Percentiles rank a stretch among this genome's conserved stretches.
These are phyloP conservation scores for Candida sithepensis DNA, from an alignment of 805 yeast species.

Conservation along the genomic window DNA sequence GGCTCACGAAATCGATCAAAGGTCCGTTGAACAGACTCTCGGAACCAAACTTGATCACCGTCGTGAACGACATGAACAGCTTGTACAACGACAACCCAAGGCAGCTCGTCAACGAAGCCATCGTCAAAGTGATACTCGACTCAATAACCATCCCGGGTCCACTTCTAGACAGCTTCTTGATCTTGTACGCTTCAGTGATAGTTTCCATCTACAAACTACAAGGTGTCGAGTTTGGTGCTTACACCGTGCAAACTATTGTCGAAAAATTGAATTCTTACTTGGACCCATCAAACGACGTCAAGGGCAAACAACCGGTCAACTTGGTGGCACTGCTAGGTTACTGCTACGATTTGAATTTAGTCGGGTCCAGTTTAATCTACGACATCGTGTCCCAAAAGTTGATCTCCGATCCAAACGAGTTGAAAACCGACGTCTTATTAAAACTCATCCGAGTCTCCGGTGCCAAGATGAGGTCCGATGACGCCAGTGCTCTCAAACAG, in stretches of 20 bases:
- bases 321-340: slow-evolving; percentile 71
- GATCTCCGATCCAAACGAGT: slow-evolving; percentile 49
- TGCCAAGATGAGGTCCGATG: slow-evolving; percentile 82
- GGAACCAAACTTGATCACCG: slow-evolving; percentile 73
- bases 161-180: slow-evolving; percentile 72
- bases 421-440: slow-evolving; percentile 72
- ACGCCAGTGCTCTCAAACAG: slow-evolving; percentile 79
- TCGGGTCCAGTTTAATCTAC: slow-evolving; percentile 71
- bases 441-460: slow-evolving; percentile 76
- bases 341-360: slow-evolving; percentile 71
- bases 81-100: slow-evolving; percentile 68
- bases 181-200: slow-evolving; percentile 73
- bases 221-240: slow-evolving; percentile 90
- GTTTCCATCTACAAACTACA: slow-evolving; percentile 72
- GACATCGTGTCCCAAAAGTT: slow-evolving; percentile 56
- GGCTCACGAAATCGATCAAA: slow-evolving; percentile 62
- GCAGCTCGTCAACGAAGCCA: slow-evolving; percentile 68
- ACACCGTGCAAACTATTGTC: slow-evolving; percentile 73
- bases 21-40: slow-evolving; percentile 87
- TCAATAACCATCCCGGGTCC: slow-evolving; percentile 62
- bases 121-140: slow-evolving; percentile 61
- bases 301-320: slow-evolving; percentile 43
- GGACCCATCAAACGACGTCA: slow-evolving; percentile 22
- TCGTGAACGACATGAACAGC: slow-evolving; percentile 63
- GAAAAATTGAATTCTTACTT: slow-evolving; percentile 55